Evolutionary conservation across 805 yeast genomes (phyloP).

Genomic region (Citeromyces nyonsensis): DNA sequence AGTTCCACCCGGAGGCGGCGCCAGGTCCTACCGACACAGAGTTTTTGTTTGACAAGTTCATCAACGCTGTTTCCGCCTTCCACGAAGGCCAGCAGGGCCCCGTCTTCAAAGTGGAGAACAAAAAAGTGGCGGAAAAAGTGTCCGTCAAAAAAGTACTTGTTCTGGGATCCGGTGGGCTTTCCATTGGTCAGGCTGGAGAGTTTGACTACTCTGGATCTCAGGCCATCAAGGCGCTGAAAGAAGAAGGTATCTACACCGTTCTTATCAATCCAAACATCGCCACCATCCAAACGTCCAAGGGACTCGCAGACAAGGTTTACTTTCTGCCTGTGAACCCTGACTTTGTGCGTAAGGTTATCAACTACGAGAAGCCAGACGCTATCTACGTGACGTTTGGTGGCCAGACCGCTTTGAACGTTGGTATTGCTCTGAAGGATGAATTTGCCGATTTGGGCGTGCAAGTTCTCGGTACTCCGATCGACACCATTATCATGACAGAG

Average conservation of each 20-base stretch:
- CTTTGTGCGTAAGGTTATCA: conserved; percentile 88
- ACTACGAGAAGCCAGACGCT: conserved; percentile 93
- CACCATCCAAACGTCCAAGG: conserved; percentile 95
- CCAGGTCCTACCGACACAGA: conserved; percentile 99
- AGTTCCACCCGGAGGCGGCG: conserved; percentile 97
- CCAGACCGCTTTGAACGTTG: conserved; percentile 93
- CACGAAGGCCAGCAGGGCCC: conserved; percentile 43
- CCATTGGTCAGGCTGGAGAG: conserved; percentile 99
- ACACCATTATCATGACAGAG: conserved; percentile 92
- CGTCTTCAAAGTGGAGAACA: conserved; percentile 55
- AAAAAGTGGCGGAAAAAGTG: conserved; percentile 61
- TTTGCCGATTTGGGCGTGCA: conserved; percentile 83
- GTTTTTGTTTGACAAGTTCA: conserved; percentile 87
- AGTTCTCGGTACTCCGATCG: conserved; percentile 93
- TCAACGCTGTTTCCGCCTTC: conserved; percentile 60
- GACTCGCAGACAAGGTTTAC: conserved; percentile 94
- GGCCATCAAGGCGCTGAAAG: conserved; percentile 95
- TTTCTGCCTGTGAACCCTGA: conserved; percentile 96
- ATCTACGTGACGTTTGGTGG: conserved; percentile 97
- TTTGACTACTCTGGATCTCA: conserved; percentile 98
- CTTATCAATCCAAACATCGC: conserved; percentile 97
- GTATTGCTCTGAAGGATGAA: conserved; percentile 91
- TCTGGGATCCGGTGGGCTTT: conserved; percentile 95
- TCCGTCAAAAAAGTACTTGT: conserved; percentile 84
- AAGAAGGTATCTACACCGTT: conserved; percentile 93